Base-by-base conservation (phyloP, 2,329 filamentous ascomycete genomes). In the Exophiala phaeomuriformis region DNA sequence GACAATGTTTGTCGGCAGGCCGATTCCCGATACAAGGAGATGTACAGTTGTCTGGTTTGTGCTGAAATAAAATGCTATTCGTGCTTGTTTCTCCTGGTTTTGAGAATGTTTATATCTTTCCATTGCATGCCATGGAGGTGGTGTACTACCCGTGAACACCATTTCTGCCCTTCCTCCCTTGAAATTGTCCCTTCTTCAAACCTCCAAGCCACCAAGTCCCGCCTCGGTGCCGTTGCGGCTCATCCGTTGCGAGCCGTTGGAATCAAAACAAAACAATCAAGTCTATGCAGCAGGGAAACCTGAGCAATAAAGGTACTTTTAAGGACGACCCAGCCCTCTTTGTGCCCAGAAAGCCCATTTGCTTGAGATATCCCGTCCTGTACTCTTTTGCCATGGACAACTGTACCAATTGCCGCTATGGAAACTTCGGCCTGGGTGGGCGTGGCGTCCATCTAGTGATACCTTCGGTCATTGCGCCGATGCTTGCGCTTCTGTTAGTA, bases 391-490 rank as follows among this genome's bases (percentile, higher is more conserved):
- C 49, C 8, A 27, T 10, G 44, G 42, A 40, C 28, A 10, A 28
- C 19, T 51, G 43, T 43, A 5, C 47, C 19, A 27, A 46, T 44
- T 56, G 52, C 30, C 31, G 31, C 4, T 28, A 41, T 19, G 19
- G 12, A n/a, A 52, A 42, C 32, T 46, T 51, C 35, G 56, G 56
- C 4, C 44, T 65, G 31, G 49, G 55, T 10, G 62, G 56, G n/a
- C 57, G 61, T 2, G 63, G 59, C 7, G 48, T 51, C 41, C 51
- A 59, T 44, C 52, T 66, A 6, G 60, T 63, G 6, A 49, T 65
- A 27, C 57, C 62, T 29, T 59, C 64, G 1, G 55, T 67, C 41
- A 52, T 64, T 28, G 59, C 64, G 48, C 61, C 59, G n/a, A 44
- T 54, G 12, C 31, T 65, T 32, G 61, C 62, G 3, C 45, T 57